A percentile compares a stretch with the other conserved stretches of the same genome.
These are phyloP conservation scores for Firmiana major DNA, from an alignment of 345 rosid genomes.

Conservation along the genomic window DNA sequence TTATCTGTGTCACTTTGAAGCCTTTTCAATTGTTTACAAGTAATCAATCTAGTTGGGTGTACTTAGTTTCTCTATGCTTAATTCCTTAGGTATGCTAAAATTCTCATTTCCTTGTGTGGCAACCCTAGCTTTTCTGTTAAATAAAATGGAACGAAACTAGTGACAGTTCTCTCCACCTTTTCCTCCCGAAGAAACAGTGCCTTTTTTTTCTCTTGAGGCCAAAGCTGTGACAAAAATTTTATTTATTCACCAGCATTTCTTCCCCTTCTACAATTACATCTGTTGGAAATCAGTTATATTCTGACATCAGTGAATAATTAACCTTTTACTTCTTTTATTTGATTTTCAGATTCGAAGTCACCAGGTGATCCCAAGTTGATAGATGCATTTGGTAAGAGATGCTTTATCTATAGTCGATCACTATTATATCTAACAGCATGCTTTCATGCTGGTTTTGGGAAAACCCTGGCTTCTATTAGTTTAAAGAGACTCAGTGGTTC, in stretches of 20 bases:
- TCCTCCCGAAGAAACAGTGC: background rate
- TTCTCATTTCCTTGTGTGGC: background rate
- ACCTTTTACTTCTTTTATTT: background rate
- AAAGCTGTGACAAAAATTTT: background rate
- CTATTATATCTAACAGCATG: background rate
- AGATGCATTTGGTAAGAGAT: conserved; percentile 71
- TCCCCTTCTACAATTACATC: background rate
- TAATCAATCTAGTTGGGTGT: background rate
- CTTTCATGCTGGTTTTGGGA: background rate
- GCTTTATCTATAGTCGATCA: conserved; percentile 1
- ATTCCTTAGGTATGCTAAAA: background rate
- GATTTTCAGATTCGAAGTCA: conserved; percentile 55
- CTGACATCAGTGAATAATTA: background rate
- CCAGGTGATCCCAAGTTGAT: conserved; percentile 58
- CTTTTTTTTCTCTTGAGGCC: background rate
- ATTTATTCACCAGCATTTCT: background rate
- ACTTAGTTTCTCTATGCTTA: background rate
- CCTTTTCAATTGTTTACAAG: background rate
- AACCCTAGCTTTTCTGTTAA: background rate
- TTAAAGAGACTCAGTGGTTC: background rate
- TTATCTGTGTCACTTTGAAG: conserved; percentile 1
- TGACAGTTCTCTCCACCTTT: background rate
- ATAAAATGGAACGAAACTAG: background rate
- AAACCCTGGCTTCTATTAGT: background rate
- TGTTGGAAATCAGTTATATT: background rate